A percentile compares a stretch with the other conserved stretches of the same genome.
phyloP scores from a whole-genome alignment of 129 eudicot species.

The sunflower (Helianthus annuus) region DNA sequence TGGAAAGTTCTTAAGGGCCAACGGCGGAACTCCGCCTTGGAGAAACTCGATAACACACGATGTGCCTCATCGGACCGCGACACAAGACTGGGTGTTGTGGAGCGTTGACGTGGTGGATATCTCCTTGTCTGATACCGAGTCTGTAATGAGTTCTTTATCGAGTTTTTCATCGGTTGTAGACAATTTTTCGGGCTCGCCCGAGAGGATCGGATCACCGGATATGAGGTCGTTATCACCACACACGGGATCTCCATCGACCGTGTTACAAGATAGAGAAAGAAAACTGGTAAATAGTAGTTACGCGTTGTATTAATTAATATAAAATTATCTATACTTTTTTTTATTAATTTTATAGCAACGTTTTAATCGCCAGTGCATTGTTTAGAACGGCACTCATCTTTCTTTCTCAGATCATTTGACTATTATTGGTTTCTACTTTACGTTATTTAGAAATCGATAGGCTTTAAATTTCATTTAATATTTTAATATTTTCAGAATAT shows the following conservation, averaged over 20 bases:
- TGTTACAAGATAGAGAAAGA: conserved; percentile 19
- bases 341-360: neutral
- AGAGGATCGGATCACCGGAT: neutral
- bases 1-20: conserved; percentile 72
- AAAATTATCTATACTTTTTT: neutral
- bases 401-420: too few species aligned
- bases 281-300: conserved; percentile 19
- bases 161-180: conserved; percentile 38
- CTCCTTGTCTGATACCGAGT: conserved; percentile 37
- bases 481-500: too few species aligned
- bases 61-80: conserved; percentile 70
- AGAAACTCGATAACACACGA: conserved; percentile 80
- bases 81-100: conserved; percentile 89
- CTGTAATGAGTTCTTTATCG: conserved; percentile 37
- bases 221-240: neutral
- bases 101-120: conserved; percentile 73
- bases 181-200: conserved; percentile 50
- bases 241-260: neutral
- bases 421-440: too few species aligned
- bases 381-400: neutral
- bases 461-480: too few species aligned
- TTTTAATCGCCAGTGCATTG: neutral
- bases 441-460: too few species aligned
- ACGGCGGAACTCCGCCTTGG: conserved; percentile 85
- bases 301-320: neutral